Base-by-base conservation (phyloP, 208 protist genomes). In the Endotrypanum monterogeii region DNA sequence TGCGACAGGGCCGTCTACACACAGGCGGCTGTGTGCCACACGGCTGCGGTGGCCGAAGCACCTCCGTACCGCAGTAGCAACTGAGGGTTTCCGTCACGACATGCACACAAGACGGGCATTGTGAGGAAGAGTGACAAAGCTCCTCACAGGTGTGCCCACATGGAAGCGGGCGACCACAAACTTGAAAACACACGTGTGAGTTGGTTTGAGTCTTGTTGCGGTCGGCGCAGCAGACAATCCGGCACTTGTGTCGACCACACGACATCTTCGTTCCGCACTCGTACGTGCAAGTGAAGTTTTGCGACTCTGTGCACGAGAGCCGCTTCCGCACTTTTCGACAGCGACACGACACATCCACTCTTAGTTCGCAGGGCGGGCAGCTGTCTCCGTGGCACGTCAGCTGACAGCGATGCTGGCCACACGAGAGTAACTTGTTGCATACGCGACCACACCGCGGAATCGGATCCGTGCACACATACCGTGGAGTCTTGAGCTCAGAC, bases 141-240 rank as follows among this genome's bases (percentile, higher is more conserved):
- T 96, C 91, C 16, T 78, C 67, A 63, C 91, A 96, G 18, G 66
- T 32, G 78, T 96, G 91, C n/a, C 89, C 91, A 58, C 91, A 96
- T 20, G 82, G 67, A 25, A 96, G 79, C 70, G 86, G 88, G n/a
- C 79, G 84, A 32, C 81, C 80, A 57, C 91, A 96, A 6, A 67
- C n/a, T 23, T 72, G 63, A 16, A 81, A 70, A 72, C 91, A 94
- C 28, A 76, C 37, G 68, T 95, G 91, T 35, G 65, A 67, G 41
- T 65, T 58, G n/a, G 76, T 73, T 55, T 83, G 72, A 11, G 67
- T n/a, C 61, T 87, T 79, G 48, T 85, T 84, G 3, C 88, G 88
- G 23, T 79, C 67, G 14, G 80, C 41, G 71, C 91, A 95, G 78
- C 91, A 95, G 23, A 79, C 35, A 2, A 71, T 75, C 30, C 82